Percentiles rank a stretch among this genome's conserved stretches.
Conservation (phyloP, 1,284 basidiomycete genomes). For the Malassezia brasiliensis region DNA sequence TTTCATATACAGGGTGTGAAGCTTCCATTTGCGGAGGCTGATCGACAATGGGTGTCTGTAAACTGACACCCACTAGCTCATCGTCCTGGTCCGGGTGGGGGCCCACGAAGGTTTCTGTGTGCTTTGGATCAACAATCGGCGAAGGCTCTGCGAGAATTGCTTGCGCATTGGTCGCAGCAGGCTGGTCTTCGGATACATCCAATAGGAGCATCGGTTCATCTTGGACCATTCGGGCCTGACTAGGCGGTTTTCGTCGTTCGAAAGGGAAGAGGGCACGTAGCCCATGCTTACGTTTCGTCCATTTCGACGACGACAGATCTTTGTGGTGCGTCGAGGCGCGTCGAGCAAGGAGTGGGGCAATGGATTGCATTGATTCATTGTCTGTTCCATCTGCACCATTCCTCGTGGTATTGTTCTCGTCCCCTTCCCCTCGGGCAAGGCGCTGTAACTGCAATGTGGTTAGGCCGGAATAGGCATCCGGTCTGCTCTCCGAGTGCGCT, state of each 20-base stretch:
- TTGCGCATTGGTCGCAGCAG: not conserved
- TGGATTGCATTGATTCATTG: not conserved
- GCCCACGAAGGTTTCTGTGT: not conserved
- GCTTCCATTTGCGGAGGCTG: not conserved
- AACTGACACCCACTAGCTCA: conserved; percentile 5
- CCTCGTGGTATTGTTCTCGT: too few species aligned
- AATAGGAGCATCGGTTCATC: not conserved
- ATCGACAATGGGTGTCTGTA: not conserved
- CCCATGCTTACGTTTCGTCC: not conserved
- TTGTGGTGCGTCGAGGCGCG: not conserved
- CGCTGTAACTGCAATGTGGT: too few species aligned
- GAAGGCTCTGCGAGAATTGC: not conserved
- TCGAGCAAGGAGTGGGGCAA: not conserved
- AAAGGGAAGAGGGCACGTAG: not conserved
- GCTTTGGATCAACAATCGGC: not conserved
- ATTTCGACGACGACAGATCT: not conserved
- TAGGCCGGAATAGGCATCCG: too few species aligned
- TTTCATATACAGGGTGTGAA: not conserved
- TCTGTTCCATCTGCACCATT: not conserved
- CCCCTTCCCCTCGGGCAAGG: too few species aligned
- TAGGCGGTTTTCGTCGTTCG: not conserved
- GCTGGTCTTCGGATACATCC: not conserved
- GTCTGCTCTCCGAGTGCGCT: too few species aligned
- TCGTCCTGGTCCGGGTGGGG: not conserved
- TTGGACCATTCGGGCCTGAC: not conserved